Percentiles rank a stretch among this genome's conserved stretches.
Conservation (phyloP, 1,284 basidiomycete species). For the Meira miltonrushii region DNA sequence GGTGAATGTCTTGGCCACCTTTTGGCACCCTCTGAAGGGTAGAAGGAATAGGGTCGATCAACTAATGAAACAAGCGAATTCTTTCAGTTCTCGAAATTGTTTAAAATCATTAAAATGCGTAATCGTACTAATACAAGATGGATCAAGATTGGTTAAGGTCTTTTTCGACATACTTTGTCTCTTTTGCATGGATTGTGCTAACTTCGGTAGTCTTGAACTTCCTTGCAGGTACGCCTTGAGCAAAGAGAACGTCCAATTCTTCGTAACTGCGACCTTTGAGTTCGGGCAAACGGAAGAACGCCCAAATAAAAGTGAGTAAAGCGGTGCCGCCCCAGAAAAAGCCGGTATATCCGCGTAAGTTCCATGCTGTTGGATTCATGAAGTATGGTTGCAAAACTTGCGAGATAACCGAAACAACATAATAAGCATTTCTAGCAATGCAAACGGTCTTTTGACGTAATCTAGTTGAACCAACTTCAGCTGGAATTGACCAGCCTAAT, state of each 20-base stretch:
- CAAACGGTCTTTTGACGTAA: slow-evolving; percentile 46
- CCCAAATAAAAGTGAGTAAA: slow-evolving; percentile 20
- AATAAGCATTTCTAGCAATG: slow-evolving; percentile 48
- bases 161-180: no score
- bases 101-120: no score
- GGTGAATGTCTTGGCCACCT: no score
- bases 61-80: no score
- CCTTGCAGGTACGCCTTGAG: no score
- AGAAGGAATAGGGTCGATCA: no score
- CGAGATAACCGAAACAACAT: slow-evolving; percentile 43
- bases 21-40: no score
- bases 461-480: slow-evolving; percentile 49
- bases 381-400: slow-evolving; percentile 34
- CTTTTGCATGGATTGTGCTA: no score
- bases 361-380: slow-evolving; percentile 27
- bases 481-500: slow-evolving; percentile 39
- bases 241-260: slow-evolving; percentile 42
- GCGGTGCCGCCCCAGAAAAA: slow-evolving; percentile 29
- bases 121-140: no score
- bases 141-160: no score
- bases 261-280: slow-evolving; percentile 29
- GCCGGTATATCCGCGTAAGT: slow-evolving; percentile 23
- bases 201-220: no score
- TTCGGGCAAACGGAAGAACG: slow-evolving; percentile 30
- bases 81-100: no score